Percentiles rank a stretch among this genome's conserved stretches.
These are phyloP conservation scores for Tolypocladium pustulatum DNA, from an alignment of 2,329 filamentous ascomycete genomes.

Conservation along the genomic window DNA sequence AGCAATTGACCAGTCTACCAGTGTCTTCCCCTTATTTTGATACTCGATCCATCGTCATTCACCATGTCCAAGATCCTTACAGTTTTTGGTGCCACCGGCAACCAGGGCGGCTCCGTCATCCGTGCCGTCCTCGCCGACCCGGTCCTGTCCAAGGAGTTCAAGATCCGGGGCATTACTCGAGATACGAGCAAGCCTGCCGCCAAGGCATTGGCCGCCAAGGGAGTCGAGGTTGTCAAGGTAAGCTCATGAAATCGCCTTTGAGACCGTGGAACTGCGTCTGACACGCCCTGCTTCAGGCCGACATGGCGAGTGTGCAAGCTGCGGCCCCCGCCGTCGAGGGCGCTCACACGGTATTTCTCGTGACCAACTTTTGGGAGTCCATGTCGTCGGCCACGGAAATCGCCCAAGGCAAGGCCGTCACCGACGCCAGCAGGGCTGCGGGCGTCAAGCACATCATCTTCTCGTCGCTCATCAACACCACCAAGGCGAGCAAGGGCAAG, in stretches of 20 bases:
- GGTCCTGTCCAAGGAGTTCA: constrained; percentile 30
- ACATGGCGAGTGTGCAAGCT: constrained; percentile 25
- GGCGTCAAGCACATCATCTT: constrained; percentile 36
- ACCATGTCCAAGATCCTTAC: constrained; percentile 27
- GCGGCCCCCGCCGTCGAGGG: constrained; percentile 27
- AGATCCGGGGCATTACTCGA: constrained; percentile 36
- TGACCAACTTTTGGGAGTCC: constrained; percentile 28
- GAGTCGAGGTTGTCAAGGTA: constrained; percentile 32
- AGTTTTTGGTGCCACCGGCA: constrained; percentile 38
- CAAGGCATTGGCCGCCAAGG: constrained; percentile 24
- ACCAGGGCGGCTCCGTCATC: constrained; percentile 38
- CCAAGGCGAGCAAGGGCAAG: constrained; percentile 23
- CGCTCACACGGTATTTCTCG: constrained; percentile 31
- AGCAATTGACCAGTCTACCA: neutral
- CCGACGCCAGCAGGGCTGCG: constrained; percentile 31
- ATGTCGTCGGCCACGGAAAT: constrained; percentile 23
- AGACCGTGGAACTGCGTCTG: neutral
- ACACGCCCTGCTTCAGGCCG: constrained; percentile 18
- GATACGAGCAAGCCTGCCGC: constrained; percentile 28
- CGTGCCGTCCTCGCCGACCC: constrained; percentile 33
- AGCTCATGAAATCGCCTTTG: neutral
- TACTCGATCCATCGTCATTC: neutral
- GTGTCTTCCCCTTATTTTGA: neutral
- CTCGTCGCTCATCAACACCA: constrained; percentile 31
- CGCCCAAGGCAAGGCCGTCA: constrained; percentile 32